phyloP scores from a whole-genome alignment of 495 filamentous ascomycete species.

The Aspergillus baeticus region DNA sequence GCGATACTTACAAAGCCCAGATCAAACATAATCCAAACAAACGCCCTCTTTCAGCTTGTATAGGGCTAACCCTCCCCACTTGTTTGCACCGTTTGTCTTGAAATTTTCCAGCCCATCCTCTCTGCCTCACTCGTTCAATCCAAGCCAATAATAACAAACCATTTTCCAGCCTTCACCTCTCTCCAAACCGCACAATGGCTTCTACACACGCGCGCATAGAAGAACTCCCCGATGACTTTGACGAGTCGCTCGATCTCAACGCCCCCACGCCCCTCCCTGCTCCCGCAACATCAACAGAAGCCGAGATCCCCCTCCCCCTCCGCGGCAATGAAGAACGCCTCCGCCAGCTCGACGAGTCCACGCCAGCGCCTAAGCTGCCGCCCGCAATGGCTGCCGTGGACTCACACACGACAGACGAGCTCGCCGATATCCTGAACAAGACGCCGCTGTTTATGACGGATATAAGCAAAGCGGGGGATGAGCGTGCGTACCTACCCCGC shows the following conservation, averaged over 20 bases:
- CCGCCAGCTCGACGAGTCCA: slow-evolving; percentile 33
- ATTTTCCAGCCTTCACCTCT: neutral
- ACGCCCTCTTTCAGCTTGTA: neutral
- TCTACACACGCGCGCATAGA: slow-evolving; percentile 52
- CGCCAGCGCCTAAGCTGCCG: slow-evolving; percentile 47
- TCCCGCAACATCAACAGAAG: slow-evolving; percentile 22
- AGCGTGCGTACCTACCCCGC: slow-evolving; percentile 34
- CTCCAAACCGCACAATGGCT: slow-evolving; percentile 33
- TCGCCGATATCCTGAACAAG: slow-evolving; percentile 72
- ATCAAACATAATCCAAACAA: too few relatives aligned
- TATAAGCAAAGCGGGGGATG: slow-evolving; percentile 66
- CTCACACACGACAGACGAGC: slow-evolving; percentile 66
- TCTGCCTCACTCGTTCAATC: too few relatives aligned
- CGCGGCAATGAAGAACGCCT: slow-evolving; percentile 42
- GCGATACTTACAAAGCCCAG: too few relatives aligned
- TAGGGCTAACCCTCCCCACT: slow-evolving; percentile 31
- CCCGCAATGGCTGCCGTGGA: slow-evolving; percentile 57
- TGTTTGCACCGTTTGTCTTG: slow-evolving; percentile 42
- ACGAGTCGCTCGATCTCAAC: slow-evolving; percentile 42
- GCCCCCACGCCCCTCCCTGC: slow-evolving; percentile 14
- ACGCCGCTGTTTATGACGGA: slow-evolving; percentile 94
- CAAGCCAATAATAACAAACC: neutral
- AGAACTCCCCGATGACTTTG: slow-evolving; percentile 52
- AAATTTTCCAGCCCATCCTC: neutral
- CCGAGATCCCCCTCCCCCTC: slow-evolving; percentile 41